Evolutionary conservation across 2,329 filamentous ascomycete species (phyloP).

Genomic region (Cyclaneusma minus): DNA sequence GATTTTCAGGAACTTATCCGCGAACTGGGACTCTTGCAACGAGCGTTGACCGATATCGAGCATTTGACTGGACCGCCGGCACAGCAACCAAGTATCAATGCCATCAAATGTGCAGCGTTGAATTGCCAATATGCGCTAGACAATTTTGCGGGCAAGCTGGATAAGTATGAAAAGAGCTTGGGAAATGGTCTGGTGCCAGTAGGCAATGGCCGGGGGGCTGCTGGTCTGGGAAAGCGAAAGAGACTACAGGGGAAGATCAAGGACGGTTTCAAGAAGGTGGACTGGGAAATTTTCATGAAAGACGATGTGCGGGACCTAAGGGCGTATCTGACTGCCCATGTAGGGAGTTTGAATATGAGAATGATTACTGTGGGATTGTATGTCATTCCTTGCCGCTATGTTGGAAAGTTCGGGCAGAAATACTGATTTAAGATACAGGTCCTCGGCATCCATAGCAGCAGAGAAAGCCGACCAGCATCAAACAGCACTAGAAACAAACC

Average conservation of each 20-base stretch:
- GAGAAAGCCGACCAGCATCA: too few relatives aligned
- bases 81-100: constrained; percentile 5
- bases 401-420: too few relatives aligned
- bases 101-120: constrained; percentile 8
- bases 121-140: constrained; percentile 6
- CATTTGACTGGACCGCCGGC: too few relatives aligned
- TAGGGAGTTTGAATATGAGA: constrained; percentile 9
- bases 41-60: constrained; percentile 6
- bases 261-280: constrained; percentile 4
- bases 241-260: too few relatives aligned
- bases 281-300: constrained; percentile 10
- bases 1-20: constrained; percentile 10
- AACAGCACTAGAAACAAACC: too few relatives aligned
- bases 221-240: not conserved
- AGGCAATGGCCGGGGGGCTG: too few relatives aligned
- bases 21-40: constrained; percentile 6
- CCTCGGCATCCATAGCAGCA: too few relatives aligned
- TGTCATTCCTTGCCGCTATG: too few relatives aligned
- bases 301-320: constrained; percentile 9
- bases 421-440: too few relatives aligned
- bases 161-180: constrained; percentile 6
- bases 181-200: not conserved
- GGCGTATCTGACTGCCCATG: constrained; percentile 8
- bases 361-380: constrained; percentile 7
- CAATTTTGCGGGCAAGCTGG: constrained; percentile 6